Conservation (phyloP, 1,139 yeast genomes). For the Yamadazyma blattariae region DNA sequence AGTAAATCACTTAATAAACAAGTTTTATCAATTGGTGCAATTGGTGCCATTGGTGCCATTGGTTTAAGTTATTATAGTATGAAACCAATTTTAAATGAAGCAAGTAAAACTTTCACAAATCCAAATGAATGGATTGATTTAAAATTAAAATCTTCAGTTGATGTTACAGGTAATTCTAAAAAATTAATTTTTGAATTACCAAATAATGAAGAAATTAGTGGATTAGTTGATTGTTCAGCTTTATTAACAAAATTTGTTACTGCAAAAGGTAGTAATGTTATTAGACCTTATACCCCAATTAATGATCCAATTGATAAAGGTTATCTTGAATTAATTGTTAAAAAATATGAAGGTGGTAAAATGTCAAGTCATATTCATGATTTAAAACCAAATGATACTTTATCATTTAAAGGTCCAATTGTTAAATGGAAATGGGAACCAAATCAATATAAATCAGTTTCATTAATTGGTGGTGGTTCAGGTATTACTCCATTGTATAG, state of each 20-base stretch:
- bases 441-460: conserved; percentile 70
- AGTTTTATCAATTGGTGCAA: conserved; percentile 7
- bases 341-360: conserved; percentile 82
- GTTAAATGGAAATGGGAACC: conserved; percentile 91
- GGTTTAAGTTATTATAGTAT: conserved; percentile 46
- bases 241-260: conserved; percentile 79
- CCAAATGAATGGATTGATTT: conserved; percentile 81
- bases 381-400: conserved; percentile 75
- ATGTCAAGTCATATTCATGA: conserved; percentile 73
- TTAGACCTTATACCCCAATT: conserved; percentile 96
- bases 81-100: conserved; percentile 40
- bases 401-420: conserved; percentile 93
- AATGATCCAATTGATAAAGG: conserved; percentile 72
- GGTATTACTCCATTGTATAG: conserved; percentile 96
- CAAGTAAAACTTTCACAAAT: conserved; percentile 60
- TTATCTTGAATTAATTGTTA: conserved; percentile 73
- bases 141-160: conserved; percentile 57
- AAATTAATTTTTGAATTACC: conserved; percentile 73
- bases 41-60: conserved; percentile 46
- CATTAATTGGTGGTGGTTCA: conserved; percentile 95
- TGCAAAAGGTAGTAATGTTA: conserved; percentile 80
- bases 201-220: conserved; percentile 64
- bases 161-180: conserved; percentile 63
- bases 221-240: conserved; percentile 79
- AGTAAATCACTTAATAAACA: conserved; percentile 7